Evolutionary conservation across 1,139 yeast genomes (phyloP).

Genomic region (Candida sp.): DNA sequence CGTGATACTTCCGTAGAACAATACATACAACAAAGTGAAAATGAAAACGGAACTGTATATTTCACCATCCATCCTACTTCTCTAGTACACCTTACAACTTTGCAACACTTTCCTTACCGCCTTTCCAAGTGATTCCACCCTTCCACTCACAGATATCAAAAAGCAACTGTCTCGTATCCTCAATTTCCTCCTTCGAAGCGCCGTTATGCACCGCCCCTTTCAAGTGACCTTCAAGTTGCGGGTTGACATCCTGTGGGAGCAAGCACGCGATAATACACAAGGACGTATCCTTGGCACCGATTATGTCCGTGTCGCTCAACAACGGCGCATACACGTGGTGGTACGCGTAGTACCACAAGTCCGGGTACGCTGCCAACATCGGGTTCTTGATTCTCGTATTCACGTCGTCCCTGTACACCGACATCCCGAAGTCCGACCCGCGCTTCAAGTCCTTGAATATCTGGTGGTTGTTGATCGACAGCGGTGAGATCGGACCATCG

Average conservation of each 20-base stretch:
- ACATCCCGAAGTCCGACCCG: slow-evolving; percentile 73
- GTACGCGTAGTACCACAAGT: slow-evolving; percentile 74
- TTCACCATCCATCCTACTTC: too few species aligned
- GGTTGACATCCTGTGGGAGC: slow-evolving; percentile 89
- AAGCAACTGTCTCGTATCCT: slow-evolving; percentile 62
- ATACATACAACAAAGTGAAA: neutral
- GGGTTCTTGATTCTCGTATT: slow-evolving; percentile 54
- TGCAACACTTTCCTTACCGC: slow-evolving; percentile 67
- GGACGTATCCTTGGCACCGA: slow-evolving; percentile 74
- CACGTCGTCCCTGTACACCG: slow-evolving; percentile 57
- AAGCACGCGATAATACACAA: slow-evolving; percentile 77
- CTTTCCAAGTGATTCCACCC: slow-evolving; percentile 61
- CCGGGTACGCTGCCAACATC: slow-evolving; percentile 80
- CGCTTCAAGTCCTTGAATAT: slow-evolving; percentile 39
- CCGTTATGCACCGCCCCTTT: slow-evolving; percentile 86
- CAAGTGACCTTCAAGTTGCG: slow-evolving; percentile 85
- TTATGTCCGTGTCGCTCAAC: slow-evolving; percentile 66
- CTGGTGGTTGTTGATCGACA: slow-evolving; percentile 31
- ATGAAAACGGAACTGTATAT: neutral
- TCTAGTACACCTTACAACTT: too few species aligned
- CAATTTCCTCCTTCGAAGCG: slow-evolving; percentile 65
- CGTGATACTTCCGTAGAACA: neutral
- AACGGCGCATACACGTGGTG: slow-evolving; percentile 83
- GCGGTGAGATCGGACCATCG: slow-evolving; percentile 43
- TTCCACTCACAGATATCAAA: slow-evolving; percentile 64